phyloP scores from a whole-genome alignment of 169 alveolate genomes.

The Plasmodium ovale region DNA sequence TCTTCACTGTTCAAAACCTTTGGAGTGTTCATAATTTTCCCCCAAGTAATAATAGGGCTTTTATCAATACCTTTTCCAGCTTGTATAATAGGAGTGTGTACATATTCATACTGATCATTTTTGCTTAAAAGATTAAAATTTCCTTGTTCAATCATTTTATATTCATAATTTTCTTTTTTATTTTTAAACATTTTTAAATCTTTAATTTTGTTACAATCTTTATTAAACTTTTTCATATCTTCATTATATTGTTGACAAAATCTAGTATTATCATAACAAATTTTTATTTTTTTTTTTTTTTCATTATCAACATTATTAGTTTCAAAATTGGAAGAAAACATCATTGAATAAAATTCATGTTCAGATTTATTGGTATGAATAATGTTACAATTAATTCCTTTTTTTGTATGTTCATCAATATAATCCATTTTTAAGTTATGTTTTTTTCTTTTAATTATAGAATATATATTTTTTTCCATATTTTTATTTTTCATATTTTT shows the following conservation, averaged over 20 bases:
- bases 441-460: slow-evolving; percentile 69
- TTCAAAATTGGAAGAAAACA: slow-evolving; percentile 31
- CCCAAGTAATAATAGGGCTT: slow-evolving; percentile 81
- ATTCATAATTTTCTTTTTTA: slow-evolving; percentile 71
- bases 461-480: slow-evolving; percentile 72
- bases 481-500: slow-evolving; percentile 74
- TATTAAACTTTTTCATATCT: slow-evolving; percentile 53
- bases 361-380: slow-evolving; percentile 65
- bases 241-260: slow-evolving; percentile 76
- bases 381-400: slow-evolving; percentile 73
- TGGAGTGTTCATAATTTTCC: slow-evolving; percentile 52
- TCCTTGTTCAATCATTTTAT: slow-evolving; percentile 76
- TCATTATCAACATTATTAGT: neutral
- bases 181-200: slow-evolving; percentile 42
- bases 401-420: slow-evolving; percentile 79
- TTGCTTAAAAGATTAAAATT: slow-evolving; percentile 74
- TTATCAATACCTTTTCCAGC: slow-evolving; percentile 79
- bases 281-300: slow-evolving; percentile 19
- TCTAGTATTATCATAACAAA: slow-evolving; percentile 70
- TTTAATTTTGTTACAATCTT: slow-evolving; percentile 52
- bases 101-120: slow-evolving; percentile 76
- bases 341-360: slow-evolving; percentile 69
- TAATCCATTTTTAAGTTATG: slow-evolving; percentile 77
- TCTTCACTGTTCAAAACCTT: slow-evolving; percentile 9
- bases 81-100: slow-evolving; percentile 78